These are phyloP conservation scores for Triticum timopheevii DNA, from an alignment of 176 grass and related monocot species.

Conservation along the genomic window DNA sequence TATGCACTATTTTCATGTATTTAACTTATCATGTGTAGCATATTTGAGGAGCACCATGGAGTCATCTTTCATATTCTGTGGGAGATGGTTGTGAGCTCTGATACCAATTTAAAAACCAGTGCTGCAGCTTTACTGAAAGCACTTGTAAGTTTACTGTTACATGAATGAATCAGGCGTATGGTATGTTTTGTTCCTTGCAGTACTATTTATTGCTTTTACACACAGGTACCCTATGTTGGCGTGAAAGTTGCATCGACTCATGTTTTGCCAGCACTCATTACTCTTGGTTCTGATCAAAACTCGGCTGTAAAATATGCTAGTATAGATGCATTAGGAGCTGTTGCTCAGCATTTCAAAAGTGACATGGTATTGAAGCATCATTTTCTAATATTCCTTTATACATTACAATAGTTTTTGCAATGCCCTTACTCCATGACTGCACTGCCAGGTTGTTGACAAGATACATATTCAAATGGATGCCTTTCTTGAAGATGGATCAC, in stretches of 20 bases:
- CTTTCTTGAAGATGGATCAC: conserved; percentile 98
- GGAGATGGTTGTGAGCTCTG: conserved; percentile 97
- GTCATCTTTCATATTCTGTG: conserved; percentile 83
- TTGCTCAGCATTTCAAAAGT: conserved; percentile 97
- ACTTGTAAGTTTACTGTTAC: conserved; percentile 61
- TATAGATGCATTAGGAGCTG: conserved; percentile 93
- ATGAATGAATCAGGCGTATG: conserved; percentile 20
- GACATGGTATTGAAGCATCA: conserved; percentile 68
- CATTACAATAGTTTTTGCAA: conserved; percentile 14
- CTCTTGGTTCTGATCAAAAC: conserved; percentile 84
- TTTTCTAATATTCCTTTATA: conserved; percentile 18
- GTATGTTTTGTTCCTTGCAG: conserved; percentile 19
- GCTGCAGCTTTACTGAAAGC: conserved; percentile 85
- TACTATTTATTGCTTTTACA: conserved; percentile 34
- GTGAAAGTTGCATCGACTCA: conserved; percentile 82
- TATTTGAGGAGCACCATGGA: conserved; percentile 86
- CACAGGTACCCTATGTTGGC: conserved; percentile 79
- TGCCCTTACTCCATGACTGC: conserved; percentile 1
- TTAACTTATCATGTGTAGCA: conserved; percentile 56
- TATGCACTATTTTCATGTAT: conserved; percentile 36
- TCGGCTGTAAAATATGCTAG: conserved; percentile 96
- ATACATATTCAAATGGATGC: conserved; percentile 97
- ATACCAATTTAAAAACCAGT: conserved; percentile 74
- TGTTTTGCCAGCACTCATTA: conserved; percentile 94
- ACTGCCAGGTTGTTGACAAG: conserved; percentile 86